These are phyloP conservation scores for Globisporangium nodosum DNA, from an alignment of 352 stramenopile species.

Conservation along the genomic window DNA sequence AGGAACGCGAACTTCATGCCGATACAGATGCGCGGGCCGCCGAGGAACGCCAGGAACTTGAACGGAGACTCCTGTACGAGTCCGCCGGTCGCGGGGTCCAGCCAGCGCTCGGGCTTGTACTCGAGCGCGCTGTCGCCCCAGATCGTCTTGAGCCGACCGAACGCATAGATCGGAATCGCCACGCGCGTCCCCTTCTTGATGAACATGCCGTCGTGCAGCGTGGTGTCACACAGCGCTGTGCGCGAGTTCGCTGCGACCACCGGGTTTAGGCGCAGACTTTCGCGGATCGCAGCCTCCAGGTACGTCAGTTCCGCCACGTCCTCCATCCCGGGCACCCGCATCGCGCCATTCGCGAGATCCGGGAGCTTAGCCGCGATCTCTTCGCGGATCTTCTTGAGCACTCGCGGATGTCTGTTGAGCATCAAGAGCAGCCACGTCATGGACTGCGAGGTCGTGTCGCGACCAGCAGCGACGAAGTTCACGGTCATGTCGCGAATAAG, in stretches of 20 bases:
- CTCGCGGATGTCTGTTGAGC: constrained; percentile 49
- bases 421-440: constrained; percentile 77
- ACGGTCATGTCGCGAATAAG: constrained; percentile 78
- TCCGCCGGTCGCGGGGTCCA: constrained; percentile 25
- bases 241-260: constrained; percentile 32
- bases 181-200: constrained; percentile 28
- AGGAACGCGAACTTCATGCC: constrained; percentile 36
- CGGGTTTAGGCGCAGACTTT: constrained; percentile 49
- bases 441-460: constrained; percentile 67
- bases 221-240: constrained; percentile 23
- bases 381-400: constrained; percentile 23
- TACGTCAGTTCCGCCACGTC: constrained; percentile 40
- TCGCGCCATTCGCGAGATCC: constrained; percentile 8
- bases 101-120: constrained; percentile 46
- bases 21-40: constrained; percentile 36
- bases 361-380: constrained; percentile 28
- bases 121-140: constrained; percentile 40
- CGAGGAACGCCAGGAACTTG: constrained; percentile 43
- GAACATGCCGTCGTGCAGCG: constrained; percentile 43
- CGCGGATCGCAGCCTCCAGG: constrained; percentile 36
- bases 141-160: constrained; percentile 23
- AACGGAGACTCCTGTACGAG: constrained; percentile 24
- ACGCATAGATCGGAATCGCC: constrained; percentile 33
- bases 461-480: constrained; percentile 72
- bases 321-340: constrained; percentile 13